These are phyloP conservation scores for Trichoderma parareesei DNA, from an alignment of 495 filamentous ascomycete species.

Conservation along the genomic window DNA sequence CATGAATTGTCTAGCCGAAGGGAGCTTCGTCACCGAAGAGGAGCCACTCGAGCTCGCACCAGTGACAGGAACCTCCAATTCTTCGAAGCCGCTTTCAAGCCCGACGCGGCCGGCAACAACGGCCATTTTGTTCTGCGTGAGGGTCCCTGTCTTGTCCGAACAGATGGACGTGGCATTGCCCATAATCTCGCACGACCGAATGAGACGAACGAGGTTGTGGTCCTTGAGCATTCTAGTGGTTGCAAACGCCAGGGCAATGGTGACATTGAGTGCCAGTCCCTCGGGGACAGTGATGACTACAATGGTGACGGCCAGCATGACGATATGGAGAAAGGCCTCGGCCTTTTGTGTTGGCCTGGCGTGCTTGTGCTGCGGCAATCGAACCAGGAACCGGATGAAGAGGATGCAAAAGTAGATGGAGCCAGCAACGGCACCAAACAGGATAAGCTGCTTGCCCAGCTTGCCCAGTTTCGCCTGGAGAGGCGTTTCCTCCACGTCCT, in stretches of 20 bases:
- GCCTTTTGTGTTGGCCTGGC: conserved; percentile 51
- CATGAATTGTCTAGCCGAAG: conserved; percentile 34
- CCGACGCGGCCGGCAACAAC: conserved; percentile 64
- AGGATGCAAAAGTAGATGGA: conserved; percentile 68
- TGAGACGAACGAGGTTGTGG: conserved; percentile 68
- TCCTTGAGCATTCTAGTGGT: conserved; percentile 75
- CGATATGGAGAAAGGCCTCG: conserved; percentile 68
- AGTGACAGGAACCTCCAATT: conserved; percentile 28
- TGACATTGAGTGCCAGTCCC: conserved; percentile 74
- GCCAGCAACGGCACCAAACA: conserved; percentile 62
- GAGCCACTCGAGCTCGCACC: conserved; percentile 40
- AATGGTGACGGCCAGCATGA: conserved; percentile 75
- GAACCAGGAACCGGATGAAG: conserved; percentile 60
- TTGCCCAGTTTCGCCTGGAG: conserved; percentile 69
- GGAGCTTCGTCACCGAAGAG: conserved; percentile 15
- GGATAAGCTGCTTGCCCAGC: conserved; percentile 70
- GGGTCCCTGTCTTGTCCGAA: conserved; percentile 79
- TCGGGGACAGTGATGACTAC: conserved; percentile 80
- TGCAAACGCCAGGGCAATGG: conserved; percentile 71
- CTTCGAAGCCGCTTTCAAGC: conserved; percentile 1
- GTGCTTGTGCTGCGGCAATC: conserved; percentile 38
- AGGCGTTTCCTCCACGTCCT: conserved; percentile 67
- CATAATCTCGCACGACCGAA: conserved; percentile 80
- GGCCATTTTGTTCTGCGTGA: conserved; percentile 71
- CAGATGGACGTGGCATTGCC: conserved; percentile 80